phyloP scores from a whole-genome alignment of 331 rosid species.

The Erythrophleum ivorense region DNA sequence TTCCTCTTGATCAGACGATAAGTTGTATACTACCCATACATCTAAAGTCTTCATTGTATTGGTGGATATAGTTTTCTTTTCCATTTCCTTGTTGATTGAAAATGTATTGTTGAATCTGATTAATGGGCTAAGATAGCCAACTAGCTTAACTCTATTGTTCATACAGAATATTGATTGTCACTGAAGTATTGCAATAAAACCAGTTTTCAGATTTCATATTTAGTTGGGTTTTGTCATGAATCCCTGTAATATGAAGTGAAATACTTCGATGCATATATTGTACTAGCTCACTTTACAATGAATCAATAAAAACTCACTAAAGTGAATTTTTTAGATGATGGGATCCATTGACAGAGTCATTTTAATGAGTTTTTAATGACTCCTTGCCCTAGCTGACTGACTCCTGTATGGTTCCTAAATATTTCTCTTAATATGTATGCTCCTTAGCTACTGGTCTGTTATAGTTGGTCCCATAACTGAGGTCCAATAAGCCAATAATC shows the following conservation, averaged over 20 bases:
- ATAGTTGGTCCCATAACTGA: background rate
- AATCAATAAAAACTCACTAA: background rate
- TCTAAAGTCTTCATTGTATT: background rate
- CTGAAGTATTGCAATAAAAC: background rate
- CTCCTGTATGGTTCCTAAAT: background rate
- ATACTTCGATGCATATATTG: background rate
- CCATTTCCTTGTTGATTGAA: background rate
- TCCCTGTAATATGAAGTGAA: background rate
- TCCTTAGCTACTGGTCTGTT: background rate
- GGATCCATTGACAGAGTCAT: too few relatives aligned
- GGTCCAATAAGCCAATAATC: background rate
- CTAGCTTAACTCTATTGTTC: slow-evolving; percentile 1
- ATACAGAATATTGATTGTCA: background rate
- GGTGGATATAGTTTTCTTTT: background rate
- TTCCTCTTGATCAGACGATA: background rate
- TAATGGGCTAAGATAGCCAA: background rate
- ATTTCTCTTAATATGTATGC: background rate
- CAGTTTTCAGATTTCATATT: background rate
- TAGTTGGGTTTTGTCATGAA: background rate
- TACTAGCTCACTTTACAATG: background rate
- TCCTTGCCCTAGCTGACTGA: too few relatives aligned
- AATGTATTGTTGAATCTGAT: background rate
- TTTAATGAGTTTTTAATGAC: too few relatives aligned
- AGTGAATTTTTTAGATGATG: too few relatives aligned
- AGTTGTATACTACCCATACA: background rate